Evolutionary conservation across 441 rosid genomes (phyloP), one percentile per base, ranked within the genome.

Genomic region (Arabidopsis lyrata): DNA sequence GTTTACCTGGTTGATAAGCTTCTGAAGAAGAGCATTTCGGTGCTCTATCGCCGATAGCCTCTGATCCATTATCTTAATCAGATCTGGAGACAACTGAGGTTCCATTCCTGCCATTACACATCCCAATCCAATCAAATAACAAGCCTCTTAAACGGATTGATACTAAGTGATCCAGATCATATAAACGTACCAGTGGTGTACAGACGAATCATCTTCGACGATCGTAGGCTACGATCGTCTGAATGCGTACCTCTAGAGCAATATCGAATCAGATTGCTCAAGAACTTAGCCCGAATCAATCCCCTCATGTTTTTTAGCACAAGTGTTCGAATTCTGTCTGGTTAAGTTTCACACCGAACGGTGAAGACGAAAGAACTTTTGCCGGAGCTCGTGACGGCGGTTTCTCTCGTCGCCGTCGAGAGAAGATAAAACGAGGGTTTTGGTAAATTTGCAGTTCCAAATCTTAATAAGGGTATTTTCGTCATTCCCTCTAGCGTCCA

Each of bases 61-160:
- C 70, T 82, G 84, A 20, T 92, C 91, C 96, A 95, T 95, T 45
- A 91, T 85, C 83, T 80, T 86, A 24, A 95, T 68, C 13, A 95
- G 89, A 70, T 86, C 90, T 15, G 86, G 79, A 9, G 99, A 95
- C 15, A 89, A 35, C 50, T 83, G 74, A 36, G 86, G 78, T 45
- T 84, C 79, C 74, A 77, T 71, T 72, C 90, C 96, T 89, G 83
- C 48, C 63, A 67, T 67, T 47, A 61, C 20, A 13, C 1, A 41
- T 38, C 41, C 13, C 22, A 53, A 32, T 75, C 63, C 72, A 75
- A 61, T 76, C 5, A 57, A 57, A 9, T 61, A 48, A 48, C 53
- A 48, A 47, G 52, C 22, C 52, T 47, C 12, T 47, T 15, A 16
- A 47, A 10, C 29, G 5, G 52, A 22, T 31, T 20, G 55, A 31